Conservation (phyloP, 352 stramenopile genomes). For the Globisporangium megalacanthum region DNA sequence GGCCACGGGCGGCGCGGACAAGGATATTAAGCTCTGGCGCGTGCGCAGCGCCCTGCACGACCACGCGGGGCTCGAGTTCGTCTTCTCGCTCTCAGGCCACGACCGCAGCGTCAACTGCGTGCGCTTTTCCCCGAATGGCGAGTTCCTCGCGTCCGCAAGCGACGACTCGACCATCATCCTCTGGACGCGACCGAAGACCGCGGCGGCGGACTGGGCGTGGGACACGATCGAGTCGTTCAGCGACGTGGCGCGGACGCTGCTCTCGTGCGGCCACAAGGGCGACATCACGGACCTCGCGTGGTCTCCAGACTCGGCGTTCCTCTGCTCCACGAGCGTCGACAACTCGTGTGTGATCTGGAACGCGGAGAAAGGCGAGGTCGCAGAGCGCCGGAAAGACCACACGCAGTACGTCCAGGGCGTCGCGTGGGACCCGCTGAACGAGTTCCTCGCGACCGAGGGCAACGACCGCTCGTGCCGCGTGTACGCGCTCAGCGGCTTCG, state of each 20-base stretch:
- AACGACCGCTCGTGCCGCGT: constrained; percentile 94
- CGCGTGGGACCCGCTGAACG: constrained; percentile 92
- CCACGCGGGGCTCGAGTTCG: constrained; percentile 50
- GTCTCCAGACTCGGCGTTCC: constrained; percentile 87
- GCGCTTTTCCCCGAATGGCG: constrained; percentile 86
- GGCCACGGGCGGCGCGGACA: constrained; percentile 81
- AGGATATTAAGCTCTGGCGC: constrained; percentile 86
- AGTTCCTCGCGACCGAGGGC: constrained; percentile 92
- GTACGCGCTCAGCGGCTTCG: constrained; percentile 80
- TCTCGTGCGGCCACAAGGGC: constrained; percentile 79
- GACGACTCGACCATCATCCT: constrained; percentile 88
- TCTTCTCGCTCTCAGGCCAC: constrained; percentile 84
- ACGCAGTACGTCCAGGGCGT: constrained; percentile 96
- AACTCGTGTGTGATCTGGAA: constrained; percentile 90
- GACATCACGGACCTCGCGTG: constrained; percentile 92
- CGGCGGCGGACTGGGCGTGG: constrained; percentile 67
- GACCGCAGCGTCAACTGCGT: constrained; percentile 90
- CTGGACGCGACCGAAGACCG: constrained; percentile 72
- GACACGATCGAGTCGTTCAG: constrained; percentile 72
- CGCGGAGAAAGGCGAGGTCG: constrained; percentile 61
- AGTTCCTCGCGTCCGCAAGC: constrained; percentile 82
- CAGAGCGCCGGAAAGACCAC: constrained; percentile 90
- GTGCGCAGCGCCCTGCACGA: constrained; percentile 31
- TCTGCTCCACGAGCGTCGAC: constrained; percentile 91
- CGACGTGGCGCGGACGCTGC: constrained; percentile 69